Evolutionary conservation across 495 filamentous ascomycete genomes (phyloP), one percentile per base, ranked within the genome.

Genomic region (Xylaria nigripes): DNA sequence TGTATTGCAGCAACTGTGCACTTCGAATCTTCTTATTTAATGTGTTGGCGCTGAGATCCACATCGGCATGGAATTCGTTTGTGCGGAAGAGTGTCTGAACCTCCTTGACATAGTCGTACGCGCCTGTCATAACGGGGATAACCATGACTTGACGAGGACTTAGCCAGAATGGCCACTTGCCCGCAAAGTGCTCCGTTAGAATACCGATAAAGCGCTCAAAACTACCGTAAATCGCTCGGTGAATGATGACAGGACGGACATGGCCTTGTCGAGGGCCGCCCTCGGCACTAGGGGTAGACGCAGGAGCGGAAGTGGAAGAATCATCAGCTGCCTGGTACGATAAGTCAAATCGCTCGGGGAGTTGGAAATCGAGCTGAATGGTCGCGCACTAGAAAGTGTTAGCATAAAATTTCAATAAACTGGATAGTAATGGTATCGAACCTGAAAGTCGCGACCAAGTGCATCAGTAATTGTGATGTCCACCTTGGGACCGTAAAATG

Each of bases 131-230:
- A 56, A 98, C 91, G 2, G 93, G 94, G 7, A 97, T 84, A 50
- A 97, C 82, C 56, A 97, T 73, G 45, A 97, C 81, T 72, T 98
- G 93, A 18, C 92, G 84, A 23, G 93, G 93, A 58, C 84, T 91
- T 54, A 98, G 71, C 93, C 93, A 98, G 79, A 96, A 95, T 0
- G 93, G 93, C 92, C 92, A 97, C 72, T 95, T 96, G 58, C 93
- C 93, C 38, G 76, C 93, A 64, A 96, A 98, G 68, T 97, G 93
- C 73, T 98, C 93, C 22, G 78, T 90, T 51, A 96, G 72, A 58
- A 98, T 95, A 50, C 86, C 93, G 54, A 94, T 85, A 74, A 98
- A 96, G 42, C 93, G 86, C 74, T 98, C 93, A 61, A 96, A 88
- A 58, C 83, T 88, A 50, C 93, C 93, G 48, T 89, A 85, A 66